Conservation (phyloP, 1,284 basidiomycete genomes). For the Malassezia furfur region DNA sequence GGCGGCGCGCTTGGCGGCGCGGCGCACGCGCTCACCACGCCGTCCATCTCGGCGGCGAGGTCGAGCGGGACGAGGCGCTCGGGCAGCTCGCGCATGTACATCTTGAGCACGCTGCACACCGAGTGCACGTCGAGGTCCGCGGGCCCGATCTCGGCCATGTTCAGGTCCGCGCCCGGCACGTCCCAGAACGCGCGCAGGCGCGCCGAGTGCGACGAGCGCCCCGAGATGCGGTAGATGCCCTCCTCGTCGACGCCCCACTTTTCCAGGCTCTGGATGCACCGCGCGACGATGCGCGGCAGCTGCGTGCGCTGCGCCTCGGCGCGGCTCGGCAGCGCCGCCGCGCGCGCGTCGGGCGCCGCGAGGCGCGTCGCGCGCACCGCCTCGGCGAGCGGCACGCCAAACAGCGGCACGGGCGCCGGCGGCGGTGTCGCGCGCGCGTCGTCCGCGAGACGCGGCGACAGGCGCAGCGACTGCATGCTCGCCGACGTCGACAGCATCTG, state of each 20-base stretch:
- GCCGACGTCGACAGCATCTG: slow-evolving; percentile 13
- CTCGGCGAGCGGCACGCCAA: slow-evolving; percentile 32
- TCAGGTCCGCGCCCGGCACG: slow-evolving; percentile 24
- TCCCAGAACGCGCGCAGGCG: slow-evolving; percentile 31
- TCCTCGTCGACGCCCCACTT: slow-evolving; percentile 39
- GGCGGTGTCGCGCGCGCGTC: slow-evolving; percentile 25
- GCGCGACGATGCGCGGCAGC: slow-evolving; percentile 34
- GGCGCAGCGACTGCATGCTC: slow-evolving; percentile 17
- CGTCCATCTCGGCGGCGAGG: slow-evolving; percentile 19
- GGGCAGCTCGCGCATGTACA: slow-evolving; percentile 40
- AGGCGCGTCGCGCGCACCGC: slow-evolving; percentile 30
- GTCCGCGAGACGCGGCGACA: not conserved
- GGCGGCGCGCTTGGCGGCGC: not conserved
- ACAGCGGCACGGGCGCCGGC: slow-evolving; percentile 19
- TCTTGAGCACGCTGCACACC: slow-evolving; percentile 43
- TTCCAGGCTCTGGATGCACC: slow-evolving; percentile 41
- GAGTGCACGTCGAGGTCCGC: slow-evolving; percentile 44
- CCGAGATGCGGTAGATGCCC: slow-evolving; percentile 43
- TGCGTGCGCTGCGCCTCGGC: slow-evolving; percentile 25
- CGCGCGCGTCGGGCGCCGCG: slow-evolving; percentile 22
- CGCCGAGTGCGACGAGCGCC: slow-evolving; percentile 37
- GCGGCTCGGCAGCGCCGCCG: slow-evolving; percentile 15
- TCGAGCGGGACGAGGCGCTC: slow-evolving; percentile 24
- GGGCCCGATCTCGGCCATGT: slow-evolving; percentile 30
- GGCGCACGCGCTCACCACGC: not conserved